These are phyloP conservation scores for Pseudopithomyces maydicus DNA, from an alignment of 2,329 filamentous ascomycete species.

Conservation along the genomic window DNA sequence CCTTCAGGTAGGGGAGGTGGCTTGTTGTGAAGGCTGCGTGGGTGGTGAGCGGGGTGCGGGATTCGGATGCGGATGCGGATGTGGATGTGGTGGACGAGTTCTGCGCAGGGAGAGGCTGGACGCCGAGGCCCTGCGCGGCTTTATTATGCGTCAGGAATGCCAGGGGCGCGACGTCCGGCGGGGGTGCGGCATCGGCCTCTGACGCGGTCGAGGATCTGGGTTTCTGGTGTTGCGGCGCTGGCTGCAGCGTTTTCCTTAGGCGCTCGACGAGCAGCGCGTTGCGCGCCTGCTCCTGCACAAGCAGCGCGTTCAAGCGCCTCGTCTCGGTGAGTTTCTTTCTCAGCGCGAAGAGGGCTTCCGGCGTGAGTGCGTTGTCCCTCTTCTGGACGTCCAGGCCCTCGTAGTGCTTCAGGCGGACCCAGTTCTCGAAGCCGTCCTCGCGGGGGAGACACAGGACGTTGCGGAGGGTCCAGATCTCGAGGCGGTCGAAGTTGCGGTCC, in stretches of 20 bases:
- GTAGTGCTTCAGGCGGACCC: slow-evolving; percentile 85
- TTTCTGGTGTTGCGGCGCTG: slow-evolving; percentile 23
- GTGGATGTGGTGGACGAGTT: slow-evolving; percentile 25
- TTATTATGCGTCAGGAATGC: slow-evolving; percentile 62
- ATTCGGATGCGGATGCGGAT: slow-evolving; percentile 27
- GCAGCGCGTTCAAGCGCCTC: slow-evolving; percentile 71
- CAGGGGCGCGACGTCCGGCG: slow-evolving; percentile 41
- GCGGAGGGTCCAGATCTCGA: slow-evolving; percentile 80
- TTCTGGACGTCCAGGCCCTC: slow-evolving; percentile 50
- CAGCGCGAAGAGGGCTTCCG: slow-evolving; percentile 72
- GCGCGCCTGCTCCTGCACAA: slow-evolving; percentile 71
- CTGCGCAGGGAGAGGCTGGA: slow-evolving; percentile 42
- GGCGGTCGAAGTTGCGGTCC: slow-evolving; percentile 57
- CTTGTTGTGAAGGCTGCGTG: slow-evolving; percentile 79
- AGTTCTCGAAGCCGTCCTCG: slow-evolving; percentile 62
- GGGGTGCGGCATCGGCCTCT: slow-evolving; percentile 8
- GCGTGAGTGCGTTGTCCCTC: slow-evolving; percentile 55
- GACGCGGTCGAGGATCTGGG: slow-evolving; percentile 24
- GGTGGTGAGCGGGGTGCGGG: slow-evolving; percentile 64
- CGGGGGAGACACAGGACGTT: slow-evolving; percentile 66
- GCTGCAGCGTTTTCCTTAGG: slow-evolving; percentile 62
- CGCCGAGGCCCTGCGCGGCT: slow-evolving; percentile 52
- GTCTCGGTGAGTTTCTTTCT: slow-evolving; percentile 78
- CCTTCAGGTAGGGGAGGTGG: slow-evolving; percentile 79
- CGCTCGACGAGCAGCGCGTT: slow-evolving; percentile 74